Conservation (phyloP, 2,329 filamentous ascomycete species). For the Geoglossum cookeanum region DNA sequence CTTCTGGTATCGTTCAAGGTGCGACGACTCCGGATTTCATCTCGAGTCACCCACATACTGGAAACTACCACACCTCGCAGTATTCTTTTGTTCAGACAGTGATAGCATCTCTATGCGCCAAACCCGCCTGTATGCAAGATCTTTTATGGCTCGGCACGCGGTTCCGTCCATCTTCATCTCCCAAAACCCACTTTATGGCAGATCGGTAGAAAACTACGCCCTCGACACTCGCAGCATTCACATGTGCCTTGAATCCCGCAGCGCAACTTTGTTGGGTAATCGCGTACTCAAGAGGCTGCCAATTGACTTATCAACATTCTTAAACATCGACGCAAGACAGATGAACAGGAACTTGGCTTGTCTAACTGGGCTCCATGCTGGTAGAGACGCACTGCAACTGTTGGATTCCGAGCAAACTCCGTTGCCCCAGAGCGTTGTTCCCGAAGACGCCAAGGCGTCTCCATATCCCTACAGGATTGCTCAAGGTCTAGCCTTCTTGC, state of each 20-base stretch:
- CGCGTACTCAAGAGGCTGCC: conserved; percentile 25
- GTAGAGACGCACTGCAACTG: conserved; percentile 9
- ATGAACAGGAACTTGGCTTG: conserved; percentile 35
- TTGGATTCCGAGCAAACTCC: not conserved
- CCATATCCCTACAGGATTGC: not conserved
- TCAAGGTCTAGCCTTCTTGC: not conserved
- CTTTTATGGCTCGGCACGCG: conserved; percentile 28
- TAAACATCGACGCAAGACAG: conserved; percentile 32
- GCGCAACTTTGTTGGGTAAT: conserved; percentile 17
- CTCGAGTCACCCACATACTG: conserved; percentile 24
- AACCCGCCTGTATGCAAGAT: conserved; percentile 25
- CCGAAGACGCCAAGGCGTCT: not conserved
- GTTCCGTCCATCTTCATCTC: conserved; percentile 31
- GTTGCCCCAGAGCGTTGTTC: not conserved
- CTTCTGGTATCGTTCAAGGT: conserved; percentile 19
- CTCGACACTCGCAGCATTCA: conserved; percentile 27
- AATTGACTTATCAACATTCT: conserved; percentile 30
- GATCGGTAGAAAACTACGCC: conserved; percentile 18
- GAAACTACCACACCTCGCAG: conserved; percentile 29
- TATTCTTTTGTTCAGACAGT: conserved; percentile 29
- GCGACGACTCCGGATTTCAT: conserved; percentile 21
- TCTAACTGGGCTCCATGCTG: conserved; percentile 23
- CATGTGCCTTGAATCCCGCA: conserved; percentile 27
- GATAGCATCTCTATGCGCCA: conserved; percentile 21
- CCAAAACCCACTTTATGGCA: conserved; percentile 23